phyloP scores from a whole-genome alignment of 1,139 yeast species.

The Zhuliangozyma parablackwelliae region DNA sequence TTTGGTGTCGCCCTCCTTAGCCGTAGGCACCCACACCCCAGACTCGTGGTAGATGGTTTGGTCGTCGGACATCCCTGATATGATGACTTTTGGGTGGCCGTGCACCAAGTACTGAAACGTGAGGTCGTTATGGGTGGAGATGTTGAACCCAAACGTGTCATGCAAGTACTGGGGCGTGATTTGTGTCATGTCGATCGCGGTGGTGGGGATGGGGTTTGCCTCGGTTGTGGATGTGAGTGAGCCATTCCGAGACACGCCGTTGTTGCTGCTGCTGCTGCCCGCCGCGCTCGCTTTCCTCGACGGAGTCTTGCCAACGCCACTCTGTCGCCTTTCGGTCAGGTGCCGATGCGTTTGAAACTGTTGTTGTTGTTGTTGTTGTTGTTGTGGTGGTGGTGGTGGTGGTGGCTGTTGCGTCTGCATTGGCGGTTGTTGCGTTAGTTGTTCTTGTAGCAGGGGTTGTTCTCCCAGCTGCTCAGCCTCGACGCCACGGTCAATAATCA shows the following conservation, averaged over 20 bases:
- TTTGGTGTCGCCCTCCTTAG: constrained; percentile 7
- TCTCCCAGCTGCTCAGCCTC: background rate
- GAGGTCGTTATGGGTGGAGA: constrained; percentile 16
- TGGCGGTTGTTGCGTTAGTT: constrained; percentile 1
- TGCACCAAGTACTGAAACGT: constrained; percentile 22
- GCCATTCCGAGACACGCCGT: too few species aligned
- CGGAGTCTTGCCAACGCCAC: too few species aligned
- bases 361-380: background rate
- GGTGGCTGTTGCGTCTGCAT: background rate
- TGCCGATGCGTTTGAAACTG: too few species aligned
- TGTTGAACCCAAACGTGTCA: constrained; percentile 22
- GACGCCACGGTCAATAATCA: constrained; percentile 2
- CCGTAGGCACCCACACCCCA: constrained; percentile 21
- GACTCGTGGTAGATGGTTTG: constrained; percentile 24
- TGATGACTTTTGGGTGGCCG: constrained; percentile 26
- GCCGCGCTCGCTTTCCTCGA: too few species aligned
- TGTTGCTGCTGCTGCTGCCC: too few species aligned
- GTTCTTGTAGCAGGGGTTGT: background rate
- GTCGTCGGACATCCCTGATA: constrained; percentile 18
- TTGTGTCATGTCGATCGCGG: constrained; percentile 7
- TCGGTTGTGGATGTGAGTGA: too few species aligned
- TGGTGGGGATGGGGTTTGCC: too few species aligned
- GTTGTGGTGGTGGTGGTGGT: background rate
- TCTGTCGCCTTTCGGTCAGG: too few species aligned
- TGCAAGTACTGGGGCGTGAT: constrained; percentile 23